Percentiles rank a stretch among this genome's conserved stretches.
Evolutionary conservation across 1,139 yeast genomes (phyloP).

Genomic region (Taphrina flavorubra): DNA sequence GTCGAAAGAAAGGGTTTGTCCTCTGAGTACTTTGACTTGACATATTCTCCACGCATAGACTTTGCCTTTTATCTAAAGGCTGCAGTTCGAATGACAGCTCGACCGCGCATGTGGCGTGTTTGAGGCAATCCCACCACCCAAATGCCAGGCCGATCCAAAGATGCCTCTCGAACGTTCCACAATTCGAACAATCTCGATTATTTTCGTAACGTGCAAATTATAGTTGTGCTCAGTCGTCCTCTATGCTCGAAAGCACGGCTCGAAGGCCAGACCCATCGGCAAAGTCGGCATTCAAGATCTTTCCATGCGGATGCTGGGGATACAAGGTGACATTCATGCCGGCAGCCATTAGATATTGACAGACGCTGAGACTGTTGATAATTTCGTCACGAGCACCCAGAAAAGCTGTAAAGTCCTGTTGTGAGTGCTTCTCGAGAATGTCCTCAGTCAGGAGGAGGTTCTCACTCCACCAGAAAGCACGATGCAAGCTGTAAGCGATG

Average conservation of each 20-base stretch:
- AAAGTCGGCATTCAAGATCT: slow-evolving; percentile 9
- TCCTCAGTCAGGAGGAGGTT: slow-evolving; percentile 39
- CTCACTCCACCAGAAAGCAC: slow-evolving; percentile 41
- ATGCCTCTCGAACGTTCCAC: background rate
- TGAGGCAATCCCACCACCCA: slow-evolving; percentile 4
- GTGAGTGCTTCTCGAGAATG: slow-evolving; percentile 1
- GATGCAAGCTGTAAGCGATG: slow-evolving; percentile 36
- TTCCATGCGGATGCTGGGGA: slow-evolving; percentile 26
- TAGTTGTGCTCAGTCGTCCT: background rate
- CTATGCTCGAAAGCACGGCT: slow-evolving; percentile 13
- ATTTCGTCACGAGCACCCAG: slow-evolving; percentile 29
- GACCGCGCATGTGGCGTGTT: slow-evolving; percentile 2
- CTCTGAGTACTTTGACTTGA: background rate
- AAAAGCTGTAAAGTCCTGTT: slow-evolving; percentile 18
- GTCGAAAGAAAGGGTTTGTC: background rate
- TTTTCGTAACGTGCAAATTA: background rate
- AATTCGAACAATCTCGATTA: background rate
- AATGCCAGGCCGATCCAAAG: background rate
- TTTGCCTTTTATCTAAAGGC: too few species aligned
- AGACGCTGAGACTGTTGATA: slow-evolving; percentile 9
- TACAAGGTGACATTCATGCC: slow-evolving; percentile 6
- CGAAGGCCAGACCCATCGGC: slow-evolving; percentile 13
- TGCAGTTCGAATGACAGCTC: background rate
- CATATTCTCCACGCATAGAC: background rate
- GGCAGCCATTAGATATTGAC: slow-evolving; percentile 9